phyloP scores from a whole-genome alignment of 495 filamentous ascomycete genomes.

The Tirmania nivea region DNA sequence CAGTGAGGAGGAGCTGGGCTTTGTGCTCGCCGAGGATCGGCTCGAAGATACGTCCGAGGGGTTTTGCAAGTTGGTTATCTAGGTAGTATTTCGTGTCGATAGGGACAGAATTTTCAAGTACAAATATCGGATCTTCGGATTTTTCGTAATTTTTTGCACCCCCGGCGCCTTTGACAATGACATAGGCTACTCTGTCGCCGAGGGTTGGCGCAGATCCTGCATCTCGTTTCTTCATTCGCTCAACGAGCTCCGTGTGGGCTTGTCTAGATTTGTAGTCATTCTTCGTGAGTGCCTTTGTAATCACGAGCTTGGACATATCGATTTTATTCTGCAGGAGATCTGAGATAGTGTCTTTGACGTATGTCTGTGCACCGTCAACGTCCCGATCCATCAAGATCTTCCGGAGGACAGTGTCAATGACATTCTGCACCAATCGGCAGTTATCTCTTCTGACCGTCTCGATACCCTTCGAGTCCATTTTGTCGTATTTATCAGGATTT shows the following conservation, averaged over 20 bases:
- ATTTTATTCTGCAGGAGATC: slow-evolving; percentile 92
- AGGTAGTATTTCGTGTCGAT: slow-evolving; percentile 99
- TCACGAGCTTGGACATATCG: slow-evolving; percentile 98
- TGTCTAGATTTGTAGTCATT: slow-evolving; percentile 65
- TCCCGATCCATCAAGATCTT: slow-evolving; percentile 92
- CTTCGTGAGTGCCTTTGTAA: slow-evolving; percentile 90
- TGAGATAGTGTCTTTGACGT: slow-evolving; percentile 86
- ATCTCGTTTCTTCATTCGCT: slow-evolving; percentile 90
- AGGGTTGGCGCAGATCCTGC: slow-evolving; percentile 83
- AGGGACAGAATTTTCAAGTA: slow-evolving; percentile 90
- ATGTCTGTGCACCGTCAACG: slow-evolving; percentile 78
- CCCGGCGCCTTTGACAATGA: slow-evolving; percentile 80
- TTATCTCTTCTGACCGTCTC: slow-evolving; percentile 96
- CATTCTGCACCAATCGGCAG: slow-evolving; percentile 80
- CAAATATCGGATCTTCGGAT: slow-evolving; percentile 88
- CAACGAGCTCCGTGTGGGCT: slow-evolving; percentile 82
- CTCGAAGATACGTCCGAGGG: slow-evolving; percentile 86
- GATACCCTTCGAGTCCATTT: slow-evolving; percentile 99
- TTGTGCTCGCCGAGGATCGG: slow-evolving; percentile 87
- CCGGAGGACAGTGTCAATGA: slow-evolving; percentile 87
- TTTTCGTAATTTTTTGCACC: slow-evolving; percentile 86
- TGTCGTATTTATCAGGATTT: slow-evolving; percentile 80
- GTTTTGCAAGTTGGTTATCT: slow-evolving; percentile 93
- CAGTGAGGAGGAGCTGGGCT: slow-evolving; percentile 53
- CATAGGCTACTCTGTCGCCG: slow-evolving; percentile 92